Conservation (phyloP, 1,284 basidiomycete species). For the Cystobasidium sp. region DNA sequence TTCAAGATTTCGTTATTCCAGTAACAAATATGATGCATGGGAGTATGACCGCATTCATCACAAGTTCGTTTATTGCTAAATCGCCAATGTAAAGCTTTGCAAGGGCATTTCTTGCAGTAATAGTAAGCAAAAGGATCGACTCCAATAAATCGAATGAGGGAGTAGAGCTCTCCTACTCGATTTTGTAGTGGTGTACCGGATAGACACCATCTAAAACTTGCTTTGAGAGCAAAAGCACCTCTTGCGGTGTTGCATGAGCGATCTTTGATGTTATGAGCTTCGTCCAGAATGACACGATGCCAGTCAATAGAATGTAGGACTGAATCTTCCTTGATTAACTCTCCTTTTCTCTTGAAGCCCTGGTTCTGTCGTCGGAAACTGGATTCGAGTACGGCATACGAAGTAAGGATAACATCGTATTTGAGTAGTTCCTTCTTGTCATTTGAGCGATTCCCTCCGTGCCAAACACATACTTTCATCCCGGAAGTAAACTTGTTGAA, state of each 20-base stretch:
- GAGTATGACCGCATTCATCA: conserved; percentile 88
- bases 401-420: conserved; percentile 73
- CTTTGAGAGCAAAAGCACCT: conserved; percentile 84
- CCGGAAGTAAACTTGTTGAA: conserved; percentile 65
- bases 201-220: conserved; percentile 88
- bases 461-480: conserved; percentile 80
- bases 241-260: conserved; percentile 94
- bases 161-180: conserved; percentile 91
- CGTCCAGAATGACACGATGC: conserved; percentile 75
- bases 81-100: conserved; percentile 88
- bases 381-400: conserved; percentile 79
- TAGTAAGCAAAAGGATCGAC: conserved; percentile 67
- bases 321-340: conserved; percentile 86
- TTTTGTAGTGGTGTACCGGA: conserved; percentile 76
- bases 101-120: conserved; percentile 80
- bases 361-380: conserved; percentile 89
- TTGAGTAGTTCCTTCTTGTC: conserved; percentile 73
- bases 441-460: conserved; percentile 69
- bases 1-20: conserved; percentile 94
- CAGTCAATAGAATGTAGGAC: conserved; percentile 84
- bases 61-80: conserved; percentile 83
- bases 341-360: conserved; percentile 85
- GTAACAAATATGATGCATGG: conserved; percentile 83
- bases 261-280: conserved; percentile 95
- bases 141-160: conserved; percentile 87